phyloP scores from a whole-genome alignment of 2,329 filamentous ascomycete species.

The Eurotiales sp. region DNA sequence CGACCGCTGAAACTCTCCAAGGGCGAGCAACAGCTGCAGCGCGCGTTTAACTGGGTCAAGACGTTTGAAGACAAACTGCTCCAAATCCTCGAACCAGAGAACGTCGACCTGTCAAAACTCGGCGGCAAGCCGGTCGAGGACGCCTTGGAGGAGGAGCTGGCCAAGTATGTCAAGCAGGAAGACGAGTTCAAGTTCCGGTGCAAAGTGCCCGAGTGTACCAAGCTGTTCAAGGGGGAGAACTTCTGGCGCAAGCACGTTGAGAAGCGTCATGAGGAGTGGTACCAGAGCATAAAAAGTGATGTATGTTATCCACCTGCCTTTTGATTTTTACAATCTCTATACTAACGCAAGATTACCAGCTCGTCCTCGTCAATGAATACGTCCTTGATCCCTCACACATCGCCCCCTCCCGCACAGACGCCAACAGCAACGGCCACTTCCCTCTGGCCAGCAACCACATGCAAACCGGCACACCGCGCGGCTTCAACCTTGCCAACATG shows the following conservation, averaged over 20 bases:
- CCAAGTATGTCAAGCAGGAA: slow-evolving; percentile 90
- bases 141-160: slow-evolving; percentile 77
- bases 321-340: neutral
- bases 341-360: slow-evolving; percentile 52
- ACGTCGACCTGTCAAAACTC: slow-evolving; percentile 81
- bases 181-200: slow-evolving; percentile 96
- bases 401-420: slow-evolving; percentile 85
- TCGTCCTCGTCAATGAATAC: slow-evolving; percentile 88
- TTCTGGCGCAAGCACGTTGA: slow-evolving; percentile 99
- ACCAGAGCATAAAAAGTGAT: slow-evolving; percentile 74
- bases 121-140: slow-evolving; percentile 85
- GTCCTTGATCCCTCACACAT: slow-evolving; percentile 93
- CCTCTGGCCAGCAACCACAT: slow-evolving; percentile 72
- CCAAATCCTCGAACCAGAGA: slow-evolving; percentile 86
- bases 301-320: slow-evolving; percentile 51
- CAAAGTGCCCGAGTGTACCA: slow-evolving; percentile 92
- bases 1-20: slow-evolving; percentile 71
- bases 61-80: slow-evolving; percentile 96
- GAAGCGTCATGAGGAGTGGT: slow-evolving; percentile 89
- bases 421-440: slow-evolving; percentile 94
- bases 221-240: slow-evolving; percentile 93
- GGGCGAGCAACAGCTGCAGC: slow-evolving; percentile 84
- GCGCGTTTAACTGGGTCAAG: slow-evolving; percentile 97
- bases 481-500: slow-evolving; percentile 77
- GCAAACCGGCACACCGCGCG: slow-evolving; percentile 79